A percentile compares a stretch with the other conserved stretches of the same genome.
phyloP scores from a whole-genome alignment of 495 filamentous ascomycete species.

The Hypoxylon fuscum region DNA sequence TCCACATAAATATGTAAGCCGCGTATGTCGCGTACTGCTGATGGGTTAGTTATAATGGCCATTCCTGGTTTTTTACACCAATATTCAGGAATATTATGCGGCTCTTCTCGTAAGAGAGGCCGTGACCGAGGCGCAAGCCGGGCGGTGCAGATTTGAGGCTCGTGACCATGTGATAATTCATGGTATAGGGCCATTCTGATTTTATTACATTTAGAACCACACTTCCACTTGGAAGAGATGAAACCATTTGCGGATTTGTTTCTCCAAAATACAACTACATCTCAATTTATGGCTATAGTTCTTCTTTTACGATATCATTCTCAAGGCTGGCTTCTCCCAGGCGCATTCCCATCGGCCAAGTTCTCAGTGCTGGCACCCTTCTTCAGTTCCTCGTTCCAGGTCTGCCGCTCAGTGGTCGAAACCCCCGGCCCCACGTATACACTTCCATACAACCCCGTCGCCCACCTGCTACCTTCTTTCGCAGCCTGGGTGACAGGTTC shows the following conservation, averaged over 20 bases:
- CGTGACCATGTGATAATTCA: slow-evolving; percentile 30
- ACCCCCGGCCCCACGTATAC: slow-evolving; percentile 63
- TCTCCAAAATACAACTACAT: background rate
- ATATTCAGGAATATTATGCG: slow-evolving; percentile 13
- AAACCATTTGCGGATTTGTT: slow-evolving; percentile 20
- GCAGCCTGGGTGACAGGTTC: slow-evolving; percentile 22
- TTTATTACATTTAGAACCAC: slow-evolving; percentile 16
- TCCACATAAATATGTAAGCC: slow-evolving; percentile 30
- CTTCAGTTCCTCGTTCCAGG: slow-evolving; percentile 57
- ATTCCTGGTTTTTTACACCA: background rate
- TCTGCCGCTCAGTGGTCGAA: slow-evolving; percentile 54
- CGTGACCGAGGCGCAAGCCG: slow-evolving; percentile 5
- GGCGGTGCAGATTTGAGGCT: slow-evolving; percentile 24
- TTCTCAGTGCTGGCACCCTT: slow-evolving; percentile 42
- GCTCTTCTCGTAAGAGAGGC: slow-evolving; percentile 1
- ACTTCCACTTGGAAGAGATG: slow-evolving; percentile 1
- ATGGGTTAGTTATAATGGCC: slow-evolving; percentile 1
- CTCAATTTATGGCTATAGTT: background rate
- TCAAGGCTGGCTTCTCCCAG: slow-evolving; percentile 39
- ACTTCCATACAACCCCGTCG: slow-evolving; percentile 61
- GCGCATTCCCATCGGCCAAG: slow-evolving; percentile 35
- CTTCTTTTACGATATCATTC: background rate
- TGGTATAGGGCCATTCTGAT: slow-evolving; percentile 8
- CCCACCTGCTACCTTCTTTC: slow-evolving; percentile 56
- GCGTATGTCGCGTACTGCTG: slow-evolving; percentile 26